Evolutionary conservation across 2,329 filamentous ascomycete genomes (phyloP), one percentile per base, ranked within the genome.

Genomic region (Didymella glomerata): DNA sequence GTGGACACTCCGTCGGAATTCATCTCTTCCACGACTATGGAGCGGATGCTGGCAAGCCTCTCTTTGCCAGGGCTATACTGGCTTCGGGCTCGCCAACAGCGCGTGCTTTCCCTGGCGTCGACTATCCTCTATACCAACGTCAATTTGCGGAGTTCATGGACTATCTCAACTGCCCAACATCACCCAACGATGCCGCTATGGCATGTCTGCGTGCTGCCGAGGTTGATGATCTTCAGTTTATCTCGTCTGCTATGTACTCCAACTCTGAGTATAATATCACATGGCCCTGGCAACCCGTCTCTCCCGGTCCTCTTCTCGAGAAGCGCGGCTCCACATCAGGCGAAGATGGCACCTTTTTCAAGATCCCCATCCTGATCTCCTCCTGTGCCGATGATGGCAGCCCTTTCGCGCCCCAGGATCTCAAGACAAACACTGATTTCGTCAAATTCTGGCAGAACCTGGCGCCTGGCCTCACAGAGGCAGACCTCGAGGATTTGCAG

Each of bases 221-320:
- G 11, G 68, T 80, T 2, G 54, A 64, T 3, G 70, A 73, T 1
- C 79, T 83, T 36, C 75, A 77, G 57, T 55, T 76, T 44, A 67
- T 79, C 18, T 80, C 79, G 34, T 71, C 73, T 0, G 73, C 75
- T 20, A 54, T 82, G 2, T 82, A 77, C 54, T 66, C 73, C 2
- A 73, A 77, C 0, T 77, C 78, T 4, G 67, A 78, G 4, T 74
- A 76, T 16, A 75, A 75, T 36, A 68, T 80, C 25, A 83, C 79
- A 0, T 83, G 81, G 81, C 81, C 82, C 0, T 84, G 81, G 68
- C 82, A 83, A 49, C 82, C 82, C 1, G 77, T 78, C 0, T 79
- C 81, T 0, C 80, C 80, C 0, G 81, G 81, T 0, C 78, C 78
- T 0, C 56, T 83, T 0, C 71, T 83, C 3, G 81, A 83, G 63